Evolutionary conservation across 352 stramenopile genomes (phyloP).

Genomic region (Nothophytophthora sp.): DNA sequence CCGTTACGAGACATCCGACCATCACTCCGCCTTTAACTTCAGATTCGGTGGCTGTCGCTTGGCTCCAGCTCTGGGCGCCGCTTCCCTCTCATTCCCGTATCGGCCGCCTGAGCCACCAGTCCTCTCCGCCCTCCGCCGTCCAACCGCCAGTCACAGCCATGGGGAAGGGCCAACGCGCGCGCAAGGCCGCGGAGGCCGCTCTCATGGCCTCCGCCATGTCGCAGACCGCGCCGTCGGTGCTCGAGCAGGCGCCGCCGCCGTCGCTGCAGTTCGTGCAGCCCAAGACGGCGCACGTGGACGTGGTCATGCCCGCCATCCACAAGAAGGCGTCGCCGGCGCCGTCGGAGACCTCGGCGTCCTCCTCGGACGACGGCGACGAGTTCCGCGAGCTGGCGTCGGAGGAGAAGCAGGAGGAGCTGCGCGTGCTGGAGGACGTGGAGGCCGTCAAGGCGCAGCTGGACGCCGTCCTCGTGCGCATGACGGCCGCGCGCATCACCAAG

Average conservation of each 20-base stretch:
- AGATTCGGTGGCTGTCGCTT: no score
- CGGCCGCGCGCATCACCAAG: constrained; percentile 30
- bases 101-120: constrained; percentile 9
- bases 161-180: constrained; percentile 72
- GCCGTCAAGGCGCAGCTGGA: constrained; percentile 38
- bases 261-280: constrained; percentile 27
- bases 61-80: no score
- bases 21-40: no score
- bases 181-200: constrained; percentile 55
- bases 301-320: constrained; percentile 17
- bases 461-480: constrained; percentile 42
- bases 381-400: constrained; percentile 43
- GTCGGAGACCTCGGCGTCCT: constrained; percentile 37
- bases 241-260: constrained; percentile 23
- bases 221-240: constrained; percentile 32
- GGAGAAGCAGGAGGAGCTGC: constrained; percentile 43
- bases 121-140: constrained; percentile 4
- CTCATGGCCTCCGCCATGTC: constrained; percentile 37
- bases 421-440: constrained; percentile 27
- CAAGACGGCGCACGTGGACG: constrained; percentile 1
- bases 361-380: constrained; percentile 32
- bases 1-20: no score
- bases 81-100: constrained; percentile 27
- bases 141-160: constrained; percentile 24
- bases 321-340: constrained; percentile 25